Evolutionary conservation across 306 rosid species (phyloP).

Genomic region (Prunus mira): DNA sequence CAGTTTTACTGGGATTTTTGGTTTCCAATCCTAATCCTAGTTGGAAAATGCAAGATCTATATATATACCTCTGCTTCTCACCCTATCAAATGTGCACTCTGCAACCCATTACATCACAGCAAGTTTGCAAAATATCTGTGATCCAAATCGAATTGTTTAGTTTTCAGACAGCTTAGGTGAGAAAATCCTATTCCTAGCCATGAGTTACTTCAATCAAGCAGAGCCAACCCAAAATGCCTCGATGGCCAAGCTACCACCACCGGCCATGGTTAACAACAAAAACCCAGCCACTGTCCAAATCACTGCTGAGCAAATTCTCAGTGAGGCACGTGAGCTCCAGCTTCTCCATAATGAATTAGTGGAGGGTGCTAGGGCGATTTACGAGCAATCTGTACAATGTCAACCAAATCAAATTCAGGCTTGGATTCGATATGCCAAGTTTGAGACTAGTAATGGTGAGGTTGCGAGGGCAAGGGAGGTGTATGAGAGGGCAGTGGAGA

Average conservation of each 20-base stretch:
- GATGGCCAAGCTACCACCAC: too few species aligned
- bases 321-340: conserved; percentile 73
- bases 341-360: conserved; percentile 55
- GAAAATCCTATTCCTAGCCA: not conserved
- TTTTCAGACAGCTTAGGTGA: too few species aligned
- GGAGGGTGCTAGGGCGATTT: conserved; percentile 61
- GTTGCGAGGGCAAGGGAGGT: conserved; percentile 47
- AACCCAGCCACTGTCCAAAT: conserved; percentile 56
- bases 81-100: too few species aligned
- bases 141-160: too few species aligned
- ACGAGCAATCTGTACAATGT: conserved; percentile 56
- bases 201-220: not conserved
- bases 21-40: too few species aligned
- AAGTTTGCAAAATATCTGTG: too few species aligned
- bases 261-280: too few species aligned
- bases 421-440: conserved; percentile 78
- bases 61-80: too few species aligned
- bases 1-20: too few species aligned
- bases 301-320: conserved; percentile 35
- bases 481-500: conserved; percentile 65
- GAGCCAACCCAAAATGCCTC: too few species aligned
- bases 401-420: conserved; percentile 53
- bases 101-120: too few species aligned
- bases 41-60: too few species aligned
- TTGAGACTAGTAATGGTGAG: conserved; percentile 76